A percentile compares a stretch with the other conserved stretches of the same genome.
Conservation (phyloP, 1,139 yeast genomes). For the Blastobotrys buckinghamii region DNA sequence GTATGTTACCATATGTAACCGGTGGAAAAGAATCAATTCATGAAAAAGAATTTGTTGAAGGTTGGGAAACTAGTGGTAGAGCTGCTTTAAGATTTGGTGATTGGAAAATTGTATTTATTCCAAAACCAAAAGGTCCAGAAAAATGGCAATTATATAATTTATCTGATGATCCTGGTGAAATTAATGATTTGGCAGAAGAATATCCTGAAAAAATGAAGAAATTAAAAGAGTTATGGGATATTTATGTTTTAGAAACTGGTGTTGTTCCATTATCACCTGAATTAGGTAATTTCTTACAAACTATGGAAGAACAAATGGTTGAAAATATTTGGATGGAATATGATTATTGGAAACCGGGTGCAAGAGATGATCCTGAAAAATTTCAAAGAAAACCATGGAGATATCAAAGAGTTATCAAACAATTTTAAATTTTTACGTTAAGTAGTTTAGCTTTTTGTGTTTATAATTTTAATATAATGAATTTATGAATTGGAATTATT, state of each 20-base stretch:
- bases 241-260: constrained; percentile 52
- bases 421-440: constrained; percentile 16
- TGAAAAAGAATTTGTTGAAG: constrained; percentile 44
- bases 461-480: no score
- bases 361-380: constrained; percentile 10
- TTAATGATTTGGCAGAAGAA: constrained; percentile 36
- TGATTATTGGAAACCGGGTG: constrained; percentile 13
- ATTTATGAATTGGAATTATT: no score
- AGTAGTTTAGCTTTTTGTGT: no score
- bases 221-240: constrained; percentile 45
- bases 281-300: constrained; percentile 11
- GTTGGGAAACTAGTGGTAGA: constrained; percentile 55
- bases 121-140: constrained; percentile 42
- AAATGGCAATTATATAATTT: constrained; percentile 48
- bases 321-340: constrained; percentile 13
- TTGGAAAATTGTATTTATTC: constrained; percentile 44
- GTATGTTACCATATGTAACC: constrained; percentile 32
- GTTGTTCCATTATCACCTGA: constrained; percentile 36
- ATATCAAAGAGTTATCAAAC: constrained; percentile 7
- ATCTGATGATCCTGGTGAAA: constrained; percentile 45
- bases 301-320: constrained; percentile 12
- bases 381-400: constrained; percentile 4
- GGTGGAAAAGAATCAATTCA: constrained; percentile 28
- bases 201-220: constrained; percentile 37
- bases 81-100: constrained; percentile 50